phyloP scores from a whole-genome alignment of 768 basidiomycete species.

The Mycena metata region DNA sequence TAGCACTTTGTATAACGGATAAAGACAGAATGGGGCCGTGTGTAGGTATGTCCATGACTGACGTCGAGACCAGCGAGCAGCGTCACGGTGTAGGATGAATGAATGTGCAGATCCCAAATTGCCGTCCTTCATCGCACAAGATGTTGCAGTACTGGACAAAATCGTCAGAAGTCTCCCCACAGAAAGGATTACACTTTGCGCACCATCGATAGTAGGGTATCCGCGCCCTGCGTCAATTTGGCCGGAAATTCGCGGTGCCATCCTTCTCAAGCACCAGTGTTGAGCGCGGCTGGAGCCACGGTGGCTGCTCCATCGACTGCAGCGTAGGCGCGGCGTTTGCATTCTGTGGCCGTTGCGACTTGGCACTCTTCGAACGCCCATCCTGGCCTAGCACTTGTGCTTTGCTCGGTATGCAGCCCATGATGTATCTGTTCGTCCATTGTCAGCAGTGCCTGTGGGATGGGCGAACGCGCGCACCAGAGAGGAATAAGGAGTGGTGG shows the following conservation, averaged over 20 bases:
- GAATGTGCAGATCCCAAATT: neutral
- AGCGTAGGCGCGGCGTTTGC: neutral
- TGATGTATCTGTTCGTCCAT: conserved; percentile 8
- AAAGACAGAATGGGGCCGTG: neutral
- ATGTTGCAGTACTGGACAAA: neutral
- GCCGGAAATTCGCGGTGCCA: conserved; percentile 23
- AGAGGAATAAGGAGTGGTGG: neutral
- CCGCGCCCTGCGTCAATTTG: neutral
- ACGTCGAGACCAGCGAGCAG: neutral
- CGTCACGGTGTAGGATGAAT: neutral
- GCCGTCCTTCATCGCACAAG: neutral
- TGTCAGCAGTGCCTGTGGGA: neutral
- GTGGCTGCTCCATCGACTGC: conserved; percentile 5
- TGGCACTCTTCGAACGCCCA: neutral
- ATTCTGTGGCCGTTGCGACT: conserved; percentile 1
- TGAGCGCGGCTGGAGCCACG: conserved; percentile 26
- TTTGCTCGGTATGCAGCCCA: conserved; percentile 37
- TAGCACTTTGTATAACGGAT: neutral
- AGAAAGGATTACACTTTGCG: neutral
- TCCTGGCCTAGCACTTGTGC: conserved; percentile 22
- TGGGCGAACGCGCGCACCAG: neutral
- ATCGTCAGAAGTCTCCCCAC: neutral
- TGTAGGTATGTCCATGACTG: neutral
- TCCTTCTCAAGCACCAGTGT: conserved; percentile 30
- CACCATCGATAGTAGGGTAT: neutral